phyloP scores from a whole-genome alignment of 768 basidiomycete genomes.

The Auricularia sp. region DNA sequence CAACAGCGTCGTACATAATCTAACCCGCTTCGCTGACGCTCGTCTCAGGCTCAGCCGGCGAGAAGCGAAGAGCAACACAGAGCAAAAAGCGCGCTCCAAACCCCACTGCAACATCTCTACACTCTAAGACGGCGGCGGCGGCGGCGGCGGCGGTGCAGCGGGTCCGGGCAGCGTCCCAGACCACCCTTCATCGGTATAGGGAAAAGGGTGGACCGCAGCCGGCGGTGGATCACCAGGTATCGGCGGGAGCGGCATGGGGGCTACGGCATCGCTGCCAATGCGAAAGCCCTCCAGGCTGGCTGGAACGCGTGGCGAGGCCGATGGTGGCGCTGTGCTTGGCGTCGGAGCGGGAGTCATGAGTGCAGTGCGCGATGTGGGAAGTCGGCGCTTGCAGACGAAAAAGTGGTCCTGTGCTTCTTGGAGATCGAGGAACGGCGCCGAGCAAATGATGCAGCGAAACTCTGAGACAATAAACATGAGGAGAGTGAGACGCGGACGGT shows the following conservation, averaged over 20 bases:
- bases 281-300: neutral
- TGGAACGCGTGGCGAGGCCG: neutral
- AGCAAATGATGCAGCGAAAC: too few relatives aligned
- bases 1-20: too few relatives aligned
- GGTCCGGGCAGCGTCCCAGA: neutral
- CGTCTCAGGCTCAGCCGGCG: too few relatives aligned
- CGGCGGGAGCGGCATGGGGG: neutral
- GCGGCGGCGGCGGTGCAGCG: neutral
- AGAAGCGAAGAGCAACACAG: too few relatives aligned
- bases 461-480: too few relatives aligned
- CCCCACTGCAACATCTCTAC: neutral
- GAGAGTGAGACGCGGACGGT: too few relatives aligned
- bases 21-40: too few relatives aligned
- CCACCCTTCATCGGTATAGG: neutral
- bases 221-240: neutral
- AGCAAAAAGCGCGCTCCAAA: too few relatives aligned
- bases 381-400: neutral
- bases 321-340: neutral
- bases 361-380: neutral
- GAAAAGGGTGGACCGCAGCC: neutral
- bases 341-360: neutral
- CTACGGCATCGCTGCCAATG: neutral
- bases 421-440: neutral
- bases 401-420: neutral
- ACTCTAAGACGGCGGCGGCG: neutral